Base-by-base conservation (phyloP, 2,329 filamentous ascomycete genomes). In the Xylaria sp. region DNA sequence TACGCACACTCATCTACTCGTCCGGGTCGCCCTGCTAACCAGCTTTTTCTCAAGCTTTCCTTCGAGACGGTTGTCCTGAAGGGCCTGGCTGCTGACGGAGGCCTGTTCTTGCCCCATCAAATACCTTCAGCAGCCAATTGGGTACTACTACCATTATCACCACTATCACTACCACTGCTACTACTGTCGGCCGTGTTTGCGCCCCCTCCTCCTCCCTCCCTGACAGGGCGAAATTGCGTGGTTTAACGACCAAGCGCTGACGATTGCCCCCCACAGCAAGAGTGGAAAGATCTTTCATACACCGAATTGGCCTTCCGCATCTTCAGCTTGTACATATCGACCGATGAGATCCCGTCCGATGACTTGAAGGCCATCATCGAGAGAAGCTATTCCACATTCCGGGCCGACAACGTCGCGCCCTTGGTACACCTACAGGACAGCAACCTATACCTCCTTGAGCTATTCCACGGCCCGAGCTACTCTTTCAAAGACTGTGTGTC, bases 391-490 rank as follows among this genome's bases (percentile, higher is more conserved):
- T 88, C 92, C 21, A 97, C 94, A 8, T 99, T 99, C 84, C 92
- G 94, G 73, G 86, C 89, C 39, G 82, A 89, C 50, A 89, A 97
- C 63, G 89, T 93, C 50, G 94, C 93, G 0, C 96, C 96, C 0
- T 82, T 96, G 30, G 87, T 93, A 51, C 89, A 92, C n/a, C 85
- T 98, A 61, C 88, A 95, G 77, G 84, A 88, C 75, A 91, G 88
- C 75, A 92, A 95, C 78, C 84, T 98, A 50, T 90, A 97, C 78
- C 85, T 98, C 64, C 88, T 99, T 39, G 96, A 99, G 81, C 87
- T 99, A 51, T 99, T 98, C 85, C 95, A 98, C 79, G 96, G 96
- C 1, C 96, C 94, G 4, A 98, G 92, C 0, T 98, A 94, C 79
- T 92, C 95, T 1, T 98, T 98, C 85, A 97, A 98, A 82, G 95